Percentiles rank a stretch among this genome's conserved stretches.
Evolutionary conservation across 768 basidiomycete genomes (phyloP).

Genomic region (Boletus rufocinnamomeus): DNA sequence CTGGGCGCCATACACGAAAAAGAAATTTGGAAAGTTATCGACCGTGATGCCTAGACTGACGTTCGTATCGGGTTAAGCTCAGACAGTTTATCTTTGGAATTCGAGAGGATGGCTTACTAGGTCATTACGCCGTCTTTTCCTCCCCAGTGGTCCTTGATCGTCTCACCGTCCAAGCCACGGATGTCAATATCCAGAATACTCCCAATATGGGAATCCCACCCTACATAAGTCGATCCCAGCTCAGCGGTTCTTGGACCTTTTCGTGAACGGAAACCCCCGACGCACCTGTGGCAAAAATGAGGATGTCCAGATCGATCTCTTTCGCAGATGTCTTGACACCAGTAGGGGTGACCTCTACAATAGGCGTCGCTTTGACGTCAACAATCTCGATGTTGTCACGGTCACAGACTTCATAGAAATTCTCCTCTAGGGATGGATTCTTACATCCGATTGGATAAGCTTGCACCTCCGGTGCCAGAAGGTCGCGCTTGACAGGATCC

Average conservation of each 20-base stretch:
- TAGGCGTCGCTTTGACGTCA: constrained; percentile 12
- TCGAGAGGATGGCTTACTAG: background rate
- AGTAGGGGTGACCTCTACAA: constrained; percentile 8
- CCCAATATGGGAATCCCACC: constrained; percentile 7
- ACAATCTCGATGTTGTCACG: constrained; percentile 13
- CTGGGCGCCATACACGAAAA: constrained; percentile 8
- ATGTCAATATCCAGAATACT: constrained; percentile 9
- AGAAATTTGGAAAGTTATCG: constrained; percentile 15
- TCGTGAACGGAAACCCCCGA: background rate
- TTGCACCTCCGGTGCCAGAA: constrained; percentile 9
- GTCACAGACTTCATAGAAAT: constrained; percentile 15
- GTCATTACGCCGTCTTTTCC: constrained; percentile 9
- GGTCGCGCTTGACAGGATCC: constrained; percentile 11
- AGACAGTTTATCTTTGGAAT: background rate
- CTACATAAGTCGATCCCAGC: background rate
- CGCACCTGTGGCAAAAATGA: constrained; percentile 16
- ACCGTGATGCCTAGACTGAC: constrained; percentile 1
- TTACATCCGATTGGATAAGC: constrained; percentile 14
- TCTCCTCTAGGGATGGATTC: constrained; percentile 4
- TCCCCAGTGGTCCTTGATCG: constrained; percentile 11
- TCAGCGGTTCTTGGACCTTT: background rate
- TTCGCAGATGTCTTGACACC: constrained; percentile 5
- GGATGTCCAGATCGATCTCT: constrained; percentile 9
- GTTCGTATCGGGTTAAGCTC: background rate
- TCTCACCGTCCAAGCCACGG: constrained; percentile 8